phyloP scores from a whole-genome alignment of 2,329 filamentous ascomycete genomes.

The Colletotrichum sp. region DNA sequence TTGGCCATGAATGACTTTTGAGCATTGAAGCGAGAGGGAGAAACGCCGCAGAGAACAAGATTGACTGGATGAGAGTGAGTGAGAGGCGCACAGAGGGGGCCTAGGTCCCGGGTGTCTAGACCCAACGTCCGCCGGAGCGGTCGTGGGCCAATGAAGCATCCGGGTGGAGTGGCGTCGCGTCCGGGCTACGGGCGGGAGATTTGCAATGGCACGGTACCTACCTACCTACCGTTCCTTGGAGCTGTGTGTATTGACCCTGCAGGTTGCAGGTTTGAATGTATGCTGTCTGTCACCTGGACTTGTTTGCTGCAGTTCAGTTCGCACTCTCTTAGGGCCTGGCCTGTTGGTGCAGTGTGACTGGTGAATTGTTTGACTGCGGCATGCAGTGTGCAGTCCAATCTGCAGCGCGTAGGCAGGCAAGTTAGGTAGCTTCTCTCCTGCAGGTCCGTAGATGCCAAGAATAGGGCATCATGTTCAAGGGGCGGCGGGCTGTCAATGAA shows the following conservation, averaged over 20 bases:
- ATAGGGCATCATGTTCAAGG: background rate
- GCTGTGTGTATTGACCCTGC: background rate
- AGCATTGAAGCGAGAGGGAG: background rate
- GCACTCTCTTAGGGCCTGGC: background rate
- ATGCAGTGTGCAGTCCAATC: background rate
- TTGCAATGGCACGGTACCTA: background rate
- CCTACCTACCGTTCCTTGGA: background rate
- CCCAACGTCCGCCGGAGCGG: background rate
- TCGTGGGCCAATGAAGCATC: background rate
- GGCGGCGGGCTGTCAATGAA: background rate
- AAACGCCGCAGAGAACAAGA: background rate
- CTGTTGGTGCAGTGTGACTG: background rate
- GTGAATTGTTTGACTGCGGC: background rate
- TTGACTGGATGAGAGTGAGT: background rate
- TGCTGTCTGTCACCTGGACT: background rate
- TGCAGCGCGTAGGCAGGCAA: background rate
- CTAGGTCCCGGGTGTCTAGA: background rate
- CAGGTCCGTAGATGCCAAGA: background rate
- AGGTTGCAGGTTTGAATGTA: background rate
- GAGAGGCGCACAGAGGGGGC: background rate
- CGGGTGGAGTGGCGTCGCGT: background rate
- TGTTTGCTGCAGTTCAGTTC: background rate
- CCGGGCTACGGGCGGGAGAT: background rate
- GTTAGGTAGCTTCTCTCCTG: background rate
- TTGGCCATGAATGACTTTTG: background rate